A percentile compares a stretch with the other conserved stretches of the same genome.
Evolutionary conservation across 2,329 filamentous ascomycete species (phyloP).

Genomic region (Paraconiothyrium brasiliense): DNA sequence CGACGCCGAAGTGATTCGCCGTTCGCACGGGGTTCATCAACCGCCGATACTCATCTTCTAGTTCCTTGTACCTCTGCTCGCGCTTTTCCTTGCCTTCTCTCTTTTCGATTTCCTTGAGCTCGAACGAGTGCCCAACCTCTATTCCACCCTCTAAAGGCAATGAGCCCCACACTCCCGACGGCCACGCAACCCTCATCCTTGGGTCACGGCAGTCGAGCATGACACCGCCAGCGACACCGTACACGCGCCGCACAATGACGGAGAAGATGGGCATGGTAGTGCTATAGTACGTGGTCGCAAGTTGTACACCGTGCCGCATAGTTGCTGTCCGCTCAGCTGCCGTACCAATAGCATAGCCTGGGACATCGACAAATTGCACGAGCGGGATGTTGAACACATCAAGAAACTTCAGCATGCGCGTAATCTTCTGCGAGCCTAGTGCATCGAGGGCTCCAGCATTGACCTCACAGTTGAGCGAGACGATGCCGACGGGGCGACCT

Average conservation of each 20-base stretch:
- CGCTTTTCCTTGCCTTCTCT: constrained; percentile 59
- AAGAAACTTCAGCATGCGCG: constrained; percentile 68
- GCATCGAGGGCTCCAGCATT: constrained; percentile 70
- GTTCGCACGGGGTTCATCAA: constrained; percentile 73
- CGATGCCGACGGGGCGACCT: constrained; percentile 67
- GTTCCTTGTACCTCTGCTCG: constrained; percentile 62
- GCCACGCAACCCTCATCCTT: constrained; percentile 70
- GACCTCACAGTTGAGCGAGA: constrained; percentile 68
- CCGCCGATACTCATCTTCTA: constrained; percentile 68
- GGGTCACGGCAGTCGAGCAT: constrained; percentile 72
- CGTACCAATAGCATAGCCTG: constrained; percentile 70
- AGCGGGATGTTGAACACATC: constrained; percentile 73
- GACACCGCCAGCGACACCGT: constrained; percentile 70
- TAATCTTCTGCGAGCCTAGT: constrained; percentile 68
- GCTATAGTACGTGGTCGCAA: constrained; percentile 69
- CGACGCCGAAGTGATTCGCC: constrained; percentile 70
- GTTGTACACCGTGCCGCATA: constrained; percentile 70
- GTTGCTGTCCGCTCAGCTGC: constrained; percentile 70
- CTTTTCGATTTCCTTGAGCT: constrained; percentile 64
- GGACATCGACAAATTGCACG: constrained; percentile 70
- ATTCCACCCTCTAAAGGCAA: constrained; percentile 71
- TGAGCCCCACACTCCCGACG: constrained; percentile 69
- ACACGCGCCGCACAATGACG: constrained; percentile 68
- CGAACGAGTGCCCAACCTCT: constrained; percentile 69
- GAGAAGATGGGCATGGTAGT: constrained; percentile 71